These are phyloP conservation scores for Tulasnella sp. DNA, from an alignment of 768 basidiomycete genomes.

Conservation along the genomic window DNA sequence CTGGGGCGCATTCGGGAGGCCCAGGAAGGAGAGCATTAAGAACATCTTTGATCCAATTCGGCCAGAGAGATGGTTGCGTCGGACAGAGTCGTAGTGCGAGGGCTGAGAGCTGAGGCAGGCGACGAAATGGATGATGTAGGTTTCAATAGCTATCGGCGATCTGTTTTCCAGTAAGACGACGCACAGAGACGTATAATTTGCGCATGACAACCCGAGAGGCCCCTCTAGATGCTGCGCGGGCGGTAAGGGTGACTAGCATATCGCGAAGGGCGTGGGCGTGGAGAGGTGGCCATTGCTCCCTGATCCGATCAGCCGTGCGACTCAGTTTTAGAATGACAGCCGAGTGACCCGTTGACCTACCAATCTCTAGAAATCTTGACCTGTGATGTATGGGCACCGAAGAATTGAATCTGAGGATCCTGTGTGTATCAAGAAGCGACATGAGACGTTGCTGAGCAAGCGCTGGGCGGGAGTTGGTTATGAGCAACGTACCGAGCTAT, in stretches of 20 bases:
- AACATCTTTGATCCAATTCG: slow-evolving; percentile 62
- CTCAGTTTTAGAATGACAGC: neutral
- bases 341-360: slow-evolving; percentile 32
- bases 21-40: slow-evolving; percentile 50
- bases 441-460: neutral
- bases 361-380: slow-evolving; percentile 92
- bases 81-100: slow-evolving; percentile 63
- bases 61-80: slow-evolving; percentile 50
- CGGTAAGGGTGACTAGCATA: slow-evolving; percentile 59
- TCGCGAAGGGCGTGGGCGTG: slow-evolving; percentile 49
- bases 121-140: neutral
- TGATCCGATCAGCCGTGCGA: slow-evolving; percentile 24
- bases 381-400: slow-evolving; percentile 86
- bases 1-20: slow-evolving; percentile 49
- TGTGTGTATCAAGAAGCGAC: slow-evolving; percentile 1
- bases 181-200: slow-evolving; percentile 79
- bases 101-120: slow-evolving; percentile 42
- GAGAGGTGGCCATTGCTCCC: slow-evolving; percentile 65
- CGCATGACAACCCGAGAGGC: slow-evolving; percentile 64
- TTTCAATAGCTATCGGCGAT: slow-evolving; percentile 10
- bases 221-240: slow-evolving; percentile 48
- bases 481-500: slow-evolving; percentile 31
- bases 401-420: slow-evolving; percentile 85
- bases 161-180: slow-evolving; percentile 23
- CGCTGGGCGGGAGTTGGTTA: neutral